Evolutionary conservation across 2,329 filamentous ascomycete genomes (phyloP).

Genomic region (Endothia cerciana): DNA sequence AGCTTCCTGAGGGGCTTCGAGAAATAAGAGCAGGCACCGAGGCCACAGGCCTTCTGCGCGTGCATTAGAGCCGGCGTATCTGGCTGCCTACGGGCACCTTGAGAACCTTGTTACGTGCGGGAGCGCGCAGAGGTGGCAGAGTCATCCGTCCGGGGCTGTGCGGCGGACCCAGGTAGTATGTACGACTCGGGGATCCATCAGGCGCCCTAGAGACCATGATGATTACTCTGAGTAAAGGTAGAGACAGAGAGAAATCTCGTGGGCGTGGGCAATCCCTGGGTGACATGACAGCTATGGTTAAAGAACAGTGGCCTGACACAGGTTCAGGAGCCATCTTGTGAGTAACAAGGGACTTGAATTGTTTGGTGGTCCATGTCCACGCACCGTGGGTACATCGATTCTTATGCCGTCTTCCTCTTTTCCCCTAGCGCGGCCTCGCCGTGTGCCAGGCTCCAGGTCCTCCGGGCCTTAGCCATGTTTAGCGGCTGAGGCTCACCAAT

Average conservation of each 20-base stretch:
- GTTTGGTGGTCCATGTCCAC: not conserved
- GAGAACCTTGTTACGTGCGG: not conserved
- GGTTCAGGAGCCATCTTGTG: not conserved
- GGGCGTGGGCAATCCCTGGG: too few relatives aligned
- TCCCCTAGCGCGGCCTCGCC: slow-evolving; percentile 2
- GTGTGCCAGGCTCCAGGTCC: not conserved
- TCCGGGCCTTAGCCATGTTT: not conserved
- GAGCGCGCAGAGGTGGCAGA: not conserved
- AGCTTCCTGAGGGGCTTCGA: slow-evolving; percentile 47
- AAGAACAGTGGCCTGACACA: not conserved
- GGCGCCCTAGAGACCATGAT: not conserved
- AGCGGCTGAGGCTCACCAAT: slow-evolving; percentile 11
- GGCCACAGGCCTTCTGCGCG: not conserved
- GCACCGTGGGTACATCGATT: not conserved
- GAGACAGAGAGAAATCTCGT: not conserved
- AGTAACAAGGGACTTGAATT: not conserved
- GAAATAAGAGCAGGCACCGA: not conserved
- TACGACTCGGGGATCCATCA: not conserved
- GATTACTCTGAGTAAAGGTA: not conserved
- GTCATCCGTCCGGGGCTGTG: slow-evolving; percentile 7
- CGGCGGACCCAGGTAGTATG: too few relatives aligned
- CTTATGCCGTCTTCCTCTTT: not conserved
- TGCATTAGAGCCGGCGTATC: not conserved
- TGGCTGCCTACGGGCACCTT: not conserved
- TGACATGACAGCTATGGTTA: too few relatives aligned